These are phyloP conservation scores for Syzygium aqueum DNA, from an alignment of 345 rosid genomes.

Conservation along the genomic window DNA sequence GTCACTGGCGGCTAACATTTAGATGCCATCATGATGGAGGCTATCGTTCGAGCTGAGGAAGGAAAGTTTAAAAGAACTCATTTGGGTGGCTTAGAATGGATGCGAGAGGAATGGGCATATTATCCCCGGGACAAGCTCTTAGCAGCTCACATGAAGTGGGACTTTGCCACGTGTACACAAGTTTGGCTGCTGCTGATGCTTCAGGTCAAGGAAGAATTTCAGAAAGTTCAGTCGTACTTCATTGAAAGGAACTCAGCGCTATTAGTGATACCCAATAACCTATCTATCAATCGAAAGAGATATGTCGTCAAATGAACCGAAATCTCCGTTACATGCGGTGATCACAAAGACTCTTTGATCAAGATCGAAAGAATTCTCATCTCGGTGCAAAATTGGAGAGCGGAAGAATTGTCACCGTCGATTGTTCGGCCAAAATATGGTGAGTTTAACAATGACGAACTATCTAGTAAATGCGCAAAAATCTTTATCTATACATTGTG, in stretches of 20 bases:
- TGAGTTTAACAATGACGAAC: background rate
- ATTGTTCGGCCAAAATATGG: background rate
- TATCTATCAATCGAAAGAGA: background rate
- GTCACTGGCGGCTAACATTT: constrained; percentile 33
- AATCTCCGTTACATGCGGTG: background rate
- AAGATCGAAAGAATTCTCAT: background rate
- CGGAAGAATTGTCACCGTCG: background rate
- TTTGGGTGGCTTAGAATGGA: constrained; percentile 7
- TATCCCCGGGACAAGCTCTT: background rate
- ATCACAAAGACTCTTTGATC: background rate
- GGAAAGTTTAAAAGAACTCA: background rate
- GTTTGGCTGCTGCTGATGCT: background rate
- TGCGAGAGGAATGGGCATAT: background rate
- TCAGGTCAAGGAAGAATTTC: background rate
- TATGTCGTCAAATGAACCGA: background rate
- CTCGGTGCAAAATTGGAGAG: background rate
- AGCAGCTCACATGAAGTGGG: background rate
- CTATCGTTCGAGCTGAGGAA: background rate
- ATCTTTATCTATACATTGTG: constrained; percentile 31
- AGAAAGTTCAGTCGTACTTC: background rate
- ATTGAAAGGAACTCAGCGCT: background rate
- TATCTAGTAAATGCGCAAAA: background rate
- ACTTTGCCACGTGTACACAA: constrained; percentile 17
- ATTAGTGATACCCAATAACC: background rate
- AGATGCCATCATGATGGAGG: constrained; percentile 5